Evolutionary conservation across 2,329 filamentous ascomycete genomes (phyloP).

Genomic region (Alternaria sp.): DNA sequence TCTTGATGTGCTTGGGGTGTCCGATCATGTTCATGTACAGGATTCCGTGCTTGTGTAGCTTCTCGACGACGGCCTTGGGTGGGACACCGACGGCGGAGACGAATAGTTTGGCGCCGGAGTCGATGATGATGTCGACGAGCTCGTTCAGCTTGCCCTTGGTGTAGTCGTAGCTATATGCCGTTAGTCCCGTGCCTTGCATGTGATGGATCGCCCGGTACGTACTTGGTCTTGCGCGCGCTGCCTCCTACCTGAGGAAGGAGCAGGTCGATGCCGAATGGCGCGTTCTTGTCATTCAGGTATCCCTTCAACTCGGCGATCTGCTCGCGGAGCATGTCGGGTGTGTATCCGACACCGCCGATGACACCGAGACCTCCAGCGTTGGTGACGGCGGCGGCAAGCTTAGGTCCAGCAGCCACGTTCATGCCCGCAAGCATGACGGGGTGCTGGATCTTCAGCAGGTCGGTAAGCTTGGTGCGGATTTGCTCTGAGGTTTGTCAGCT

Average conservation of each 20-base stretch:
- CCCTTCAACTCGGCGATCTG: slow-evolving; percentile 95
- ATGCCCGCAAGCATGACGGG: slow-evolving; percentile 95
- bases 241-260: slow-evolving; percentile 94
- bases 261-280: slow-evolving; percentile 93
- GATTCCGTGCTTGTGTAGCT: slow-evolving; percentile 83
- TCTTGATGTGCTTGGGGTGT: slow-evolving; percentile 98
- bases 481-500: slow-evolving; percentile 65
- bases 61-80: slow-evolving; percentile 85
- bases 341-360: slow-evolving; percentile 94
- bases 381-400: slow-evolving; percentile 93
- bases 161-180: slow-evolving; percentile 84
- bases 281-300: slow-evolving; percentile 86
- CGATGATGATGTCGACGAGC: slow-evolving; percentile 90
- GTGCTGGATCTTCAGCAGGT: slow-evolving; percentile 98
- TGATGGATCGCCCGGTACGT: slow-evolving; percentile 23
- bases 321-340: slow-evolving; percentile 94
- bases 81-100: slow-evolving; percentile 96
- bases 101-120: slow-evolving; percentile 88
- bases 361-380: slow-evolving; percentile 97
- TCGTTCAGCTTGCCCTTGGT: slow-evolving; percentile 97
- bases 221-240: slow-evolving; percentile 93
- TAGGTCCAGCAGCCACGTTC: slow-evolving; percentile 97
- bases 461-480: slow-evolving; percentile 89
- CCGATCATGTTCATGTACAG: slow-evolving; percentile 99
- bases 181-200: slow-evolving; percentile 4